Base-by-base conservation (phyloP, 2,329 filamentous ascomycete species). In the Colletotrichum magnum region DNA sequence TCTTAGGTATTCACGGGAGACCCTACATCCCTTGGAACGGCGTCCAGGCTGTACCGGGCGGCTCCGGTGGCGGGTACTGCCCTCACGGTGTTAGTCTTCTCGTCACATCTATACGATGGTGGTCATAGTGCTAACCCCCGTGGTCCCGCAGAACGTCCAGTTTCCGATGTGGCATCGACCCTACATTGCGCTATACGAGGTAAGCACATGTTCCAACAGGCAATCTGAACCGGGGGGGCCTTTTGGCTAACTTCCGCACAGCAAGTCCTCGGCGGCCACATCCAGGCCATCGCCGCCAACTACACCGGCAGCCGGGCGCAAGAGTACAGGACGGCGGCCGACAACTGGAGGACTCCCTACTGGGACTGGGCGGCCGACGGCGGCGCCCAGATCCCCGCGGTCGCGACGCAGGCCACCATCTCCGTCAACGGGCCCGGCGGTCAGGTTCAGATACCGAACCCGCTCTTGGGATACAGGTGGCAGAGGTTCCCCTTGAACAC, bases 81-180 rank as follows among this genome's bases (percentile, higher is more conserved):
- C 72, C 73, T 6, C 74, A 65, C 24, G 62, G 62, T 39, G 62
- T 65, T 24, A 59, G 62, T 59, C 12, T 39, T 47, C 13, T 21
- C 24, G 28, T 18, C 5, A 24, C 26, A 4, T 24, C 21, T 24
- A 3, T 2, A 24, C 39, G 12, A 52, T 15, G 21, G 9, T 15
- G 32, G 28, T 61, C 5, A 9, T 32, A 9, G 12, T 15, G 6
- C 47, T 61, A 21, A 61, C 18, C 13, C 36, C 6, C 15, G 24
- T 13, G 7, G 9, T 43, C 47, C 18, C 9, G 21, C 39, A 65
- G 62, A 58, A 87, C 74, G 77, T 81, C n/a, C 74, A 85, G 26
- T 87, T 89, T 71, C 74, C 83, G 6, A 77, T 84, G 18, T 90
- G 87, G 88, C 88, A 90, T 75, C 85, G 87, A 6, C 84, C 87